Evolutionary conservation across 2,329 filamentous ascomycete species (phyloP), one percentile per base, ranked within the genome.

Genomic region (Trichoderma guizhouense): DNA sequence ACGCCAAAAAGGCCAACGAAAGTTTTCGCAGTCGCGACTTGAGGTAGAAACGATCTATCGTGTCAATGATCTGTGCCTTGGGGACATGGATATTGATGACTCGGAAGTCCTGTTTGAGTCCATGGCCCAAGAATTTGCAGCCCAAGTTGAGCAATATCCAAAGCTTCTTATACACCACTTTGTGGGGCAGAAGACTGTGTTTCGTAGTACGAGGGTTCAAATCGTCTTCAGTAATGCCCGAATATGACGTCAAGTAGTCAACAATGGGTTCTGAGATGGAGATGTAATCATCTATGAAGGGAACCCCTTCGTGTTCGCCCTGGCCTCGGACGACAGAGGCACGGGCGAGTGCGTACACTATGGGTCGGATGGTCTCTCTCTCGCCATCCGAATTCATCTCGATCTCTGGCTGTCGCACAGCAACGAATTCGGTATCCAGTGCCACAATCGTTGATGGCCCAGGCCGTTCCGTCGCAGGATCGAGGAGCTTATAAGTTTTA

Each of bases 41-140:
- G 72, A 97, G 90, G 82, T 93, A 97, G 84, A 97, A 98, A 2
- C 97, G 86, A 74, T 97, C 92, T 75, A 95, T 94, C 0, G 97
- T 99, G 82, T 99, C 96, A 70, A 99, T 94, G 43, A 97, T 92
- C 80, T 99, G 96, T 4, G 89, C 82, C 79, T 92, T 93, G 1
- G 97, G 96, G 0, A 99, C 92, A 80, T 98, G 93, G 71, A 99
- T 98, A 81, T 99, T 99, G 82, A 97, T 97, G 71, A 97, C 97
- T 68, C 96, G 93, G 83, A 99, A 98, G 82, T 99, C 96, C 76
- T 96, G 95, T 75, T 93, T 93, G 55, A 99, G 86, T 5, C 95
- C 95, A 78, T 99, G 96, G 3, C 96, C 96, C 6, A 99, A 88
- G 79, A 99, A 99, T 74, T 93, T 90, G 82, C 94, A 97, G 62